A percentile compares a stretch with the other conserved stretches of the same genome.
Conservation (phyloP, 495 filamentous ascomycete species). For the Penicillium canescens region DNA sequence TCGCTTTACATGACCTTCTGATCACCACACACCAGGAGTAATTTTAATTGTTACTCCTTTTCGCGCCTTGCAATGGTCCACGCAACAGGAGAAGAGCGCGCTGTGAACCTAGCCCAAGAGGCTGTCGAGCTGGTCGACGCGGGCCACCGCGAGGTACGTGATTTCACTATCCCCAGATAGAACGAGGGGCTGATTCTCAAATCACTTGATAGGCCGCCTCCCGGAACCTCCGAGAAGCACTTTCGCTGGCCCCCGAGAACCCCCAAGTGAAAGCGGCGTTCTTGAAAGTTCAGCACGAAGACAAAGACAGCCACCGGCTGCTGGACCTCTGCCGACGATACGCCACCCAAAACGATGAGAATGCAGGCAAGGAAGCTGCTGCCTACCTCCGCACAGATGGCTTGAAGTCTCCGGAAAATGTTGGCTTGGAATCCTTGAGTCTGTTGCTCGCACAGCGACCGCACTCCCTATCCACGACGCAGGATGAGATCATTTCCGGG, state of each 20-base stretch:
- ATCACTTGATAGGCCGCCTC: conserved; percentile 49
- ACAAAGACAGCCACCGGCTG: conserved; percentile 48
- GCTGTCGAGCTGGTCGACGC: conserved; percentile 51
- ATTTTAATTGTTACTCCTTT: conserved; percentile 9
- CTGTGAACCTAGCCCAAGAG: conserved; percentile 48
- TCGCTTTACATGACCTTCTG: not conserved
- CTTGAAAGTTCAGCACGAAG: conserved; percentile 50
- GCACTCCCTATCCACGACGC: conserved; percentile 38
- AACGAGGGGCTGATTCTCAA: not conserved
- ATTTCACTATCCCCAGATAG: not conserved
- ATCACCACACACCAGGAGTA: conserved; percentile 3
- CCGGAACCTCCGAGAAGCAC: conserved; percentile 61
- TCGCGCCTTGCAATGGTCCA: conserved; percentile 49
- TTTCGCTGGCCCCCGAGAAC: conserved; percentile 60
- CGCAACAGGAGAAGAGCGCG: conserved; percentile 49
- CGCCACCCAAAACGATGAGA: conserved; percentile 48
- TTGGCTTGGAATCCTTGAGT: conserved; percentile 55
- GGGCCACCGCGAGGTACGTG: conserved; percentile 48
- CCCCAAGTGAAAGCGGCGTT: conserved; percentile 53
- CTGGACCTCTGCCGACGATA: conserved; percentile 57
- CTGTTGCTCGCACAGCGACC: conserved; percentile 50
- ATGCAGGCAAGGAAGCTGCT: conserved; percentile 58
- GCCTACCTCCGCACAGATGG: conserved; percentile 54
- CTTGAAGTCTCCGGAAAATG: conserved; percentile 48
- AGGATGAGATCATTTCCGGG: conserved; percentile 61